These are phyloP conservation scores for Termitomyces sp. DNA, from an alignment of 768 basidiomycete genomes.

Conservation along the genomic window DNA sequence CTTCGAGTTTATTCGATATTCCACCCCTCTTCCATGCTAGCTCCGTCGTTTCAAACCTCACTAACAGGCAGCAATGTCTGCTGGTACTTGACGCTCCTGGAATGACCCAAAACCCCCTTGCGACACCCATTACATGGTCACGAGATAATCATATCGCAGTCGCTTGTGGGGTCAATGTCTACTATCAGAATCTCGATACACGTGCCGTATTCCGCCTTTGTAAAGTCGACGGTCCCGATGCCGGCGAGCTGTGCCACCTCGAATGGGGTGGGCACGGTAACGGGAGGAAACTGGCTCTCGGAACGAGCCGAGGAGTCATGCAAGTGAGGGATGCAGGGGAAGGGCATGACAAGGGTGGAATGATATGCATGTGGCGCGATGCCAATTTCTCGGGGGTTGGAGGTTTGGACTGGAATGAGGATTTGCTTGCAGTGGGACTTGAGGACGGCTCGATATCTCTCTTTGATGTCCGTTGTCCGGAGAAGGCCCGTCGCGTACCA, in stretches of 20 bases:
- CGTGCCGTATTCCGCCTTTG: constrained; percentile 48
- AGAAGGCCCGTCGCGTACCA: constrained; percentile 18
- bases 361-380: constrained; percentile 35
- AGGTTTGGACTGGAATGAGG: constrained; percentile 50
- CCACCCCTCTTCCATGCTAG: constrained; percentile 22
- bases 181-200: constrained; percentile 55
- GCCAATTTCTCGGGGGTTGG: constrained; percentile 20
- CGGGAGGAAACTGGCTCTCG: constrained; percentile 42
- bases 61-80: constrained; percentile 44
- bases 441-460: constrained; percentile 59
- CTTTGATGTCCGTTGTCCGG: constrained; percentile 50
- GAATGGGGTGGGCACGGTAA: constrained; percentile 42
- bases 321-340: constrained; percentile 45
- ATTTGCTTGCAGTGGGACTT: constrained; percentile 59
- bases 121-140: constrained; percentile 61
- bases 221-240: constrained; percentile 22
- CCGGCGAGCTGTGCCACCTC: constrained; percentile 38
- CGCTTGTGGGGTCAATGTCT: constrained; percentile 52
- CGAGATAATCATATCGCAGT: constrained; percentile 53
- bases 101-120: constrained; percentile 45
- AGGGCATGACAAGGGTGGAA: constrained; percentile 25
- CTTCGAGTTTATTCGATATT: constrained; percentile 41
- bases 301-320: constrained; percentile 44
- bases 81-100: constrained; percentile 64
- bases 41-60: constrained; percentile 57